Conservation (phyloP, 1,284 basidiomycete genomes). For the Tilletiopsis washingtonensis region DNA sequence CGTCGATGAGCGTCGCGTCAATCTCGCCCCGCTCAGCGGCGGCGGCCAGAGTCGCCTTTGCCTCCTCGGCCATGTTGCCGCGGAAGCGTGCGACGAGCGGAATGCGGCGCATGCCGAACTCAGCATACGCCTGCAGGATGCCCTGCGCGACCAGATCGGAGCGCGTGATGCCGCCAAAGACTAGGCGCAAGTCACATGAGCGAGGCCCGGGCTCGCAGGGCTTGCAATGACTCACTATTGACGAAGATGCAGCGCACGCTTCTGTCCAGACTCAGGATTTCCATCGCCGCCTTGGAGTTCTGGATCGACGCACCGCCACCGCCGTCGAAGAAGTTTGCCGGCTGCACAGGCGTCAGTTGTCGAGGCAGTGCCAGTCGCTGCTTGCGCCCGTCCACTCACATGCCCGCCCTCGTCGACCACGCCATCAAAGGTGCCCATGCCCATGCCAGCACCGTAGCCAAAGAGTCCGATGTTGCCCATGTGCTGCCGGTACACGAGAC, state of each 20-base stretch:
- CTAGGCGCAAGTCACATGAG: neutral
- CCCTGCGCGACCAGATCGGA: conserved; percentile 32
- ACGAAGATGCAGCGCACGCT: conserved; percentile 33
- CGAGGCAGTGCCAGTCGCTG: too few relatives aligned
- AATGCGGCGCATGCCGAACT: conserved; percentile 20
- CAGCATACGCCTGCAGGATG: conserved; percentile 25
- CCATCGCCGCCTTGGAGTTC: conserved; percentile 28
- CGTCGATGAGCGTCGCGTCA: conserved; percentile 23
- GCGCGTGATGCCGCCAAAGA: conserved; percentile 29
- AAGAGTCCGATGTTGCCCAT: conserved; percentile 31
- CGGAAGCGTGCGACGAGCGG: conserved; percentile 30
- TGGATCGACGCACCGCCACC: conserved; percentile 26
- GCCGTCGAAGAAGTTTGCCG: conserved; percentile 35
- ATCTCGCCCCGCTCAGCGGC: conserved; percentile 1
- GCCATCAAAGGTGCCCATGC: conserved; percentile 37
- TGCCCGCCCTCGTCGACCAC: conserved; percentile 20
- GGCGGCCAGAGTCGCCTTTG: conserved; percentile 13
- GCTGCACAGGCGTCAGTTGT: neutral
- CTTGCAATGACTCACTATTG: conserved; percentile 9
- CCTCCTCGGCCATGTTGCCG: conserved; percentile 27
- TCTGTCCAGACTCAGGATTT: conserved; percentile 25
- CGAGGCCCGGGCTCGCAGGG: neutral
- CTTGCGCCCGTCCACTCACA: too few relatives aligned
- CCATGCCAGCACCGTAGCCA: conserved; percentile 35
- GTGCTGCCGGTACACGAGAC: conserved; percentile 30